These are phyloP conservation scores for Secale cereale DNA, from an alignment of 176 grass and related monocot species.

Conservation along the genomic window DNA sequence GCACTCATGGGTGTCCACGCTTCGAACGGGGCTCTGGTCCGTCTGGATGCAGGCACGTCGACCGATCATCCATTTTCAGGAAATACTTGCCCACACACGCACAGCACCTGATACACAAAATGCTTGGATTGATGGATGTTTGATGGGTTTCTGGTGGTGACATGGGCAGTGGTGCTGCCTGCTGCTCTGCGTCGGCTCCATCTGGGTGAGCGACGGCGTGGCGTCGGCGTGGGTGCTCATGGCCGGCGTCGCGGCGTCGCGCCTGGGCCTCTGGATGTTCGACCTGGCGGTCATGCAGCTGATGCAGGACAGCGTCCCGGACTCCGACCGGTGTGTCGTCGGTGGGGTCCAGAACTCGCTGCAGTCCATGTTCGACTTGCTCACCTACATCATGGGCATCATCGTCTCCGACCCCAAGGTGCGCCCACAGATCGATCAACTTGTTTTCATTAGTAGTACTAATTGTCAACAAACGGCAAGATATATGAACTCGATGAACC, in stretches of 20 bases:
- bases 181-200: slow-evolving; percentile 64
- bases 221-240: slow-evolving; percentile 86
- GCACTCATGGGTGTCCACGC: slow-evolving; percentile 60
- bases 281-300: slow-evolving; percentile 83
- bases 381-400: slow-evolving; percentile 90
- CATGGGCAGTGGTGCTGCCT: slow-evolving; percentile 72
- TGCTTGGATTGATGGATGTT: neutral
- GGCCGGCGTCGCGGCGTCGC: slow-evolving; percentile 73
- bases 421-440: neutral
- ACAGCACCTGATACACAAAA: neutral
- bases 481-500: neutral
- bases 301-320: slow-evolving; percentile 76
- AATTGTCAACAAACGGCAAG: neutral
- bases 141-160: neutral
- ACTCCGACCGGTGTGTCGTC: slow-evolving; percentile 73
- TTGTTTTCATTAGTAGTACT: neutral
- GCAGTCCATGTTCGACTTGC: slow-evolving; percentile 84
- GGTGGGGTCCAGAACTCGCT: slow-evolving; percentile 90
- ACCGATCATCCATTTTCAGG: neutral
- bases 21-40: slow-evolving; percentile 85
- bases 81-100: no score
- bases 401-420: slow-evolving; percentile 92
- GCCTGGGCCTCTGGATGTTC: slow-evolving; percentile 95
- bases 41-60: slow-evolving; percentile 60
- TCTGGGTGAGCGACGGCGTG: slow-evolving; percentile 39